Conservation (phyloP, 139 green algal genomes). For the Chlamydomonas sp. region DNA sequence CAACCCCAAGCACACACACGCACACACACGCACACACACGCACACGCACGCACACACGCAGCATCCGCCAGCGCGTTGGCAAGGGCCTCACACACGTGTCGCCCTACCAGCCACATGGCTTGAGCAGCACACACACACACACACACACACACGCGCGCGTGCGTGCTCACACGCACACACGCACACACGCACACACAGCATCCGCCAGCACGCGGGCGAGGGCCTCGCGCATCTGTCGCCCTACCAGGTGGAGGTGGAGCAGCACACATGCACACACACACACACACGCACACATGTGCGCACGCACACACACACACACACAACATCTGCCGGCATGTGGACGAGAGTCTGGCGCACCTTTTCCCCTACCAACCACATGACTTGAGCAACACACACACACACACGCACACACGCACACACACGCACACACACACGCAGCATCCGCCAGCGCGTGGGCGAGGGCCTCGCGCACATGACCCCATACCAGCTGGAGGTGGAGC, state of each 20-base stretch:
- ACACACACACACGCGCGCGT: too few relatives aligned
- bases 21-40: background rate
- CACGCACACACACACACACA: background rate
- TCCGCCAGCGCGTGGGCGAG: background rate
- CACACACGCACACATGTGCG: background rate
- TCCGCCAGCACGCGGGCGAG: background rate
- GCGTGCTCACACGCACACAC: too few relatives aligned
- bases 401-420: too few relatives aligned
- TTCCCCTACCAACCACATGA: background rate
- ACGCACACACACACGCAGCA: too few relatives aligned
- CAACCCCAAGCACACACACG: too few relatives aligned
- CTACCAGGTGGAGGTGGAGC: background rate
- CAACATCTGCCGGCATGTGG: background rate
- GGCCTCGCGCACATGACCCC: conserved; percentile 1
- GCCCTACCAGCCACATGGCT: background rate
- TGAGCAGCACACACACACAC: too few relatives aligned
- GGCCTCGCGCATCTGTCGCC: background rate
- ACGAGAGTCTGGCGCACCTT: background rate
- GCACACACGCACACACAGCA: too few relatives aligned
- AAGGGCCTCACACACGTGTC: background rate
- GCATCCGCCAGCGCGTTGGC: background rate
- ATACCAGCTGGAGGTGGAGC: background rate
- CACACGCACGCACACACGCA: background rate
- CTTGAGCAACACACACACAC: too few relatives aligned
- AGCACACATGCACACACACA: too few relatives aligned